phyloP scores from a whole-genome alignment of 129 eudicot species.

The Artemisia argyi region DNA sequence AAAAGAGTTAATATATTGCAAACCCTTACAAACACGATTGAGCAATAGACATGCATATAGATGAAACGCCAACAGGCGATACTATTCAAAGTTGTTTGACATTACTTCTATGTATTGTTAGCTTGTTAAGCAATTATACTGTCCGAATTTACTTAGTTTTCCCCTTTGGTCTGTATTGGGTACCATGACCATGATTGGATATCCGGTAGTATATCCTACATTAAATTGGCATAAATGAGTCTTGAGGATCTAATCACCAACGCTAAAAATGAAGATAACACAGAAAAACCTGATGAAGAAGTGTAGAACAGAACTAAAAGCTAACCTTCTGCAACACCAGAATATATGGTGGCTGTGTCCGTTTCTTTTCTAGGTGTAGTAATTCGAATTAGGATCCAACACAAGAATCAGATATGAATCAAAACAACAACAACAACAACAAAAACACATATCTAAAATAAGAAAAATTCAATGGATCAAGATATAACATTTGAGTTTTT shows the following conservation, averaged over 20 bases:
- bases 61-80: not conserved
- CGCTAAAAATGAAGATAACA: not conserved
- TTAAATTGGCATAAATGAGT: slow-evolving; percentile 16
- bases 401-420: not conserved
- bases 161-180: slow-evolving; percentile 99
- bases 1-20: slow-evolving; percentile 15
- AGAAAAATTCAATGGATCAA: too few species aligned
- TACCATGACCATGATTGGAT: slow-evolving; percentile 86
- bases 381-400: slow-evolving; percentile 43
- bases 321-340: slow-evolving; percentile 92
- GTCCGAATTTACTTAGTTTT: slow-evolving; percentile 48
- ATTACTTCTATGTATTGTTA: not conserved
- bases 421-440: too few species aligned
- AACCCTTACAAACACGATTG: slow-evolving; percentile 23
- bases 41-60: not conserved
- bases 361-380: slow-evolving; percentile 98
- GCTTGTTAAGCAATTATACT: slow-evolving; percentile 5
- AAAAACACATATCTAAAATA: too few species aligned
- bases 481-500: too few species aligned
- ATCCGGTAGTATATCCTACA: slow-evolving; percentile 92
- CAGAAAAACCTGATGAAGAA: slow-evolving; percentile 13
- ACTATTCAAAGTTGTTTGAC: not conserved
- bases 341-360: slow-evolving; percentile 74
- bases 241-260: slow-evolving; percentile 16
- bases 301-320: slow-evolving; percentile 5